Conservation (phyloP, 176 grass and related monocot genomes). For the Dendrocalamus sinicus region DNA sequence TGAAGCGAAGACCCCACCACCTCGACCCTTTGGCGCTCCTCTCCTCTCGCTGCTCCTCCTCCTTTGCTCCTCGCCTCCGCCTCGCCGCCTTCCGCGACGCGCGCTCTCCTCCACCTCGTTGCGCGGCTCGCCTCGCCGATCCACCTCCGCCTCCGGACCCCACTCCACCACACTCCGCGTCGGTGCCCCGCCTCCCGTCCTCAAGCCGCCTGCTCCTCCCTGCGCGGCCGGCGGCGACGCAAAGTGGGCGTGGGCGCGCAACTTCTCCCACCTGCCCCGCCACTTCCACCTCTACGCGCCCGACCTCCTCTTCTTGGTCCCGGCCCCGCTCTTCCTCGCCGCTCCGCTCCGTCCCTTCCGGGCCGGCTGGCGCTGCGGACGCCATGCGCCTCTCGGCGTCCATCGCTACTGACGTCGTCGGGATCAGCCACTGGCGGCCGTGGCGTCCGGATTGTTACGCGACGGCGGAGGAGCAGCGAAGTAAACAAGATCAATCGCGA, state of each 20-base stretch:
- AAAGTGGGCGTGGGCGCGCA: slow-evolving; percentile 59
- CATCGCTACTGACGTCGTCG: slow-evolving; percentile 65
- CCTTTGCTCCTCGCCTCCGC: slow-evolving; percentile 59
- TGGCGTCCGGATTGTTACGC: no score
- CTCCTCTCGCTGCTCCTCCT: slow-evolving; percentile 52
- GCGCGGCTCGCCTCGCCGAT: slow-evolving; percentile 53
- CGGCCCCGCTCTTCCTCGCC: slow-evolving; percentile 51
- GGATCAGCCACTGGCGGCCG: slow-evolving; percentile 92
- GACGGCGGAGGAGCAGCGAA: no score
- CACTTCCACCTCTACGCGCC: slow-evolving; percentile 76
- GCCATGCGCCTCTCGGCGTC: slow-evolving; percentile 76
- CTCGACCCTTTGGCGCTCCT: slow-evolving; percentile 41
- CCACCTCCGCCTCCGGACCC: slow-evolving; percentile 31
- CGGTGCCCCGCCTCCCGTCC: slow-evolving; percentile 54
- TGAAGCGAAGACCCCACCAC: slow-evolving; percentile 45
- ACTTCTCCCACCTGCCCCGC: slow-evolving; percentile 46
- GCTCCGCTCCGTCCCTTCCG: slow-evolving; percentile 75
- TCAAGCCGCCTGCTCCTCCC: slow-evolving; percentile 64
- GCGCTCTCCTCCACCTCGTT: slow-evolving; percentile 66
- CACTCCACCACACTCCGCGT: slow-evolving; percentile 63
- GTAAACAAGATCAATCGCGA: no score
- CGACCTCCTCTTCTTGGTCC: slow-evolving; percentile 87
- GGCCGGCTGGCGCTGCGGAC: slow-evolving; percentile 66
- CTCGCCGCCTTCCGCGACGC: slow-evolving; percentile 59
- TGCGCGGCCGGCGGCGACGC: no score